Conservation (phyloP, 441 rosid species). For the Pelargonium citronellum region DNA sequence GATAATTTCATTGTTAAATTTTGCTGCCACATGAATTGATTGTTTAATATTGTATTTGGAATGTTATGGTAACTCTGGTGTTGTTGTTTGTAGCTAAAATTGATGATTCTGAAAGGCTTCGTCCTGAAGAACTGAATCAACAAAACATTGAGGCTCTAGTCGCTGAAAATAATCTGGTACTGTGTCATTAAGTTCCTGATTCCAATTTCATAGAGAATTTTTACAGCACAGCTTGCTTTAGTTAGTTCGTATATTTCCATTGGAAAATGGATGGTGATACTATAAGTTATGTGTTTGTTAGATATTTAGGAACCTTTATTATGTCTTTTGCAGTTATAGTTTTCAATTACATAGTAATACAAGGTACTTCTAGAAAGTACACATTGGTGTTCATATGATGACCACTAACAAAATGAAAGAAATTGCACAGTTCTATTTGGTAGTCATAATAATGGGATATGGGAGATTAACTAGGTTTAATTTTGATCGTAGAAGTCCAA, state of each 20-base stretch:
- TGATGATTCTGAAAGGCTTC: conserved; percentile 80
- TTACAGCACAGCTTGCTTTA: not conserved
- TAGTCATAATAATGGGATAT: not conserved
- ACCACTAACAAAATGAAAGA: not conserved
- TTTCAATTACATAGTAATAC: not conserved
- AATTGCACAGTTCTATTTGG: not conserved
- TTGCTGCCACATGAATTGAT: no score
- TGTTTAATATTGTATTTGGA: not conserved
- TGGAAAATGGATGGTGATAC: not conserved
- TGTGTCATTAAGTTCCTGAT: conserved; percentile 14
- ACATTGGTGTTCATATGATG: not conserved
- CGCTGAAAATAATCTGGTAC: conserved; percentile 94
- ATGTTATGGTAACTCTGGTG: conserved; percentile 9
- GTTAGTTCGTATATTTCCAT: not conserved
- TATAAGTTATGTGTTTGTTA: not conserved
- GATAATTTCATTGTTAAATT: no score
- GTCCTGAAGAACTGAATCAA: conserved; percentile 95
- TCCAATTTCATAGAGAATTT: conserved; percentile 3
- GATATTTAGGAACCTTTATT: not conserved
- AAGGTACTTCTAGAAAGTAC: not conserved
- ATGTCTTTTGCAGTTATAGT: not conserved
- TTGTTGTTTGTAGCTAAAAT: conserved; percentile 45
- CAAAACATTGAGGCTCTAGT: conserved; percentile 96
- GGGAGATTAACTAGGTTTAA: not conserved
- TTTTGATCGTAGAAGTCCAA: not conserved